Conservation (phyloP, 2,329 filamentous ascomycete species). For the Aureobasidium sp. region DNA sequence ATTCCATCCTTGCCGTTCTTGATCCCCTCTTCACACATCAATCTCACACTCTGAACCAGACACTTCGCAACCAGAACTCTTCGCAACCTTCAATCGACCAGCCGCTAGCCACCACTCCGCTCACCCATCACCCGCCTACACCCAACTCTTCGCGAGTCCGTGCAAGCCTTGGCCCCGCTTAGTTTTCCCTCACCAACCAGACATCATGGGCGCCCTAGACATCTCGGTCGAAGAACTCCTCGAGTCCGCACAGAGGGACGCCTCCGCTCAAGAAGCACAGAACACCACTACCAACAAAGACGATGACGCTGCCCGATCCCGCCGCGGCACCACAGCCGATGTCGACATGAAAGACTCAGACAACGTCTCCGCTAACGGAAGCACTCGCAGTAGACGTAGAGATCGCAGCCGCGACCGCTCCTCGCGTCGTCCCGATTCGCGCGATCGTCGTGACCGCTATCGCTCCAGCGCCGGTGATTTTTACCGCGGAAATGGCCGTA, state of each 20-base stretch:
- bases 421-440: constrained; percentile 15
- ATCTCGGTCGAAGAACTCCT: constrained; percentile 72
- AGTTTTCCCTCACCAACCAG: constrained; percentile 6
- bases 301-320: constrained; percentile 24
- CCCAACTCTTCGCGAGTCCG: constrained; percentile 2
- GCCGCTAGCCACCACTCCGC: neutral
- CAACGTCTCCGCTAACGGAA: constrained; percentile 35
- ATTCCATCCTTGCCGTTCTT: neutral
- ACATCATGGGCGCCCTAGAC: constrained; percentile 19
- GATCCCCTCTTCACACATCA: neutral
- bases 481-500: constrained; percentile 31
- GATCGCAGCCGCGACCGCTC: constrained; percentile 23
- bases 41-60: neutral
- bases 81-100: neutral
- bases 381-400: constrained; percentile 27
- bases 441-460: constrained; percentile 21
- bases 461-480: constrained; percentile 30
- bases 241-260: constrained; percentile 49
- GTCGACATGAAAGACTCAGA: constrained; percentile 20
- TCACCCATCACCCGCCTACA: neutral
- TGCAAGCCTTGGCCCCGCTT: neutral
- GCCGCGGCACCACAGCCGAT: constrained; percentile 3
- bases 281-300: constrained; percentile 42
- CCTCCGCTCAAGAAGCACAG: constrained; percentile 45
- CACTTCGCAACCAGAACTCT: neutral